Evolutionary conservation across 202 grass and related monocot genomes (phyloP).

Genomic region (Dendrocalamus latiflorus): DNA sequence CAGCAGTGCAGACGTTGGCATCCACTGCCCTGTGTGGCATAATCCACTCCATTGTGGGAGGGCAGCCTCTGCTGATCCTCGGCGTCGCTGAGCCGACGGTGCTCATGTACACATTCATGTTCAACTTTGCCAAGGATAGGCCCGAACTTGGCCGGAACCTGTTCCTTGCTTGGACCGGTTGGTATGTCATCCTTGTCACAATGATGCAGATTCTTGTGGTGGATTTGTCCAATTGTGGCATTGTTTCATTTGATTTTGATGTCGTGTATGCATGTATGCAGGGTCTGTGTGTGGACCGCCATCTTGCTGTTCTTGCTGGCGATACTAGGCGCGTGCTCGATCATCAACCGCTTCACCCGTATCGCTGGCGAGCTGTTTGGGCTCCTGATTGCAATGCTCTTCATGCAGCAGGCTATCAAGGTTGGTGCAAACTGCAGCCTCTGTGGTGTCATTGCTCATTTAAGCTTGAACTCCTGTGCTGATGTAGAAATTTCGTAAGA

Average conservation of each 20-base stretch:
- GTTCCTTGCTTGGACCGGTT: conserved; percentile 90
- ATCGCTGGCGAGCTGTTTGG: conserved; percentile 93
- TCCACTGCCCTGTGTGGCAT: conserved; percentile 91
- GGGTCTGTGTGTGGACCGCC: conserved; percentile 98
- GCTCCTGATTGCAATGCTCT: conserved; percentile 97
- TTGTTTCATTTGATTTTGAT: conserved; percentile 1
- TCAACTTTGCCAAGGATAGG: conserved; percentile 88
- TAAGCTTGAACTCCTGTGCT: neutral
- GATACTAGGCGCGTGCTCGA: conserved; percentile 75
- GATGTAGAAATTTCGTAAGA: neutral
- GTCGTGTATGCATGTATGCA: conserved; percentile 32
- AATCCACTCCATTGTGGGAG: conserved; percentile 86
- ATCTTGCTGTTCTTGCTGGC: conserved; percentile 77
- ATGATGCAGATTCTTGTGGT: neutral
- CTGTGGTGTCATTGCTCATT: neutral
- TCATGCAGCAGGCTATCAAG: conserved; percentile 99
- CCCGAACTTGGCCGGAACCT: conserved; percentile 56
- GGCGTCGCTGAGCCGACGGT: conserved; percentile 94
- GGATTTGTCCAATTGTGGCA: neutral
- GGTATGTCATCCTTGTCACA: conserved; percentile 48
- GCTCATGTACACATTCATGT: conserved; percentile 99
- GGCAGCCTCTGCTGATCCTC: conserved; percentile 89
- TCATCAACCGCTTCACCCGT: conserved; percentile 97
- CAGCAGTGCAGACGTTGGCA: conserved; percentile 95
- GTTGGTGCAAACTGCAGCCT: conserved; percentile 27